These are phyloP conservation scores for Grifola frondosa DNA, from an alignment of 1,284 basidiomycete genomes.

Conservation along the genomic window DNA sequence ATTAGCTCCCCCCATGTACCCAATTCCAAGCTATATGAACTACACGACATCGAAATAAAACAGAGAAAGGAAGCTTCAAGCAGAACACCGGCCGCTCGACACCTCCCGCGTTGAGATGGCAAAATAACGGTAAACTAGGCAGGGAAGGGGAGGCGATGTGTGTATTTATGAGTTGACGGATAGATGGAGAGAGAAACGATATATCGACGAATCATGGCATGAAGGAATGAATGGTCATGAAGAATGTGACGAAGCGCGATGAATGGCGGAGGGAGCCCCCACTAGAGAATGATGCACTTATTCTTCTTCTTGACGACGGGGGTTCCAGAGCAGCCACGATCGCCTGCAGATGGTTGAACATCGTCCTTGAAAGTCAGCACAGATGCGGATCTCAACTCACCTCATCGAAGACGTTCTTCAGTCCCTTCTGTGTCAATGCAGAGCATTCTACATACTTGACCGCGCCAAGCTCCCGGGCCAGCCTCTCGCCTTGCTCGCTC, in stretches of 20 bases:
- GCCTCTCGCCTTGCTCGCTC: conserved; percentile 86
- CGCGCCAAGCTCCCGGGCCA: conserved; percentile 93
- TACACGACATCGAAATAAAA: conserved; percentile 26
- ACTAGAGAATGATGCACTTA: conserved; percentile 85
- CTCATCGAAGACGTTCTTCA: conserved; percentile 99
- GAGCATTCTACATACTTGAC: conserved; percentile 99
- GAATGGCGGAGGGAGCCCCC: conserved; percentile 14
- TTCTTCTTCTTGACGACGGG: conserved; percentile 85
- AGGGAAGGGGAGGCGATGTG: conserved; percentile 25
- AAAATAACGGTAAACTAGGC: conserved; percentile 18
- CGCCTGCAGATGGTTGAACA: conserved; percentile 55
- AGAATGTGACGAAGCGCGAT: conserved; percentile 11
- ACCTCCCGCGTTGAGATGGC: conserved; percentile 6
- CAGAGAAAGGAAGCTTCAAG: conserved; percentile 11
- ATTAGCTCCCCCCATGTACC: conserved; percentile 31
- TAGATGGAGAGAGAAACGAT: conserved; percentile 29
- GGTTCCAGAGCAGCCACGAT: conserved; percentile 98
- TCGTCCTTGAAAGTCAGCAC: conserved; percentile 3
- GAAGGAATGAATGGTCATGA: conserved; percentile 21
- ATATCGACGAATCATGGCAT: conserved; percentile 32
- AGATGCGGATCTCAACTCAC: conserved; percentile 45
- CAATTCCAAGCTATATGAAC: conserved; percentile 30
- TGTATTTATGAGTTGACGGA: conserved; percentile 30
- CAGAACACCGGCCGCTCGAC: conserved; percentile 2
- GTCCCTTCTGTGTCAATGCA: conserved; percentile 96